Evolutionary conservation across 768 basidiomycete genomes (phyloP).

Genomic region (Brasilioporus rufonigricans): DNA sequence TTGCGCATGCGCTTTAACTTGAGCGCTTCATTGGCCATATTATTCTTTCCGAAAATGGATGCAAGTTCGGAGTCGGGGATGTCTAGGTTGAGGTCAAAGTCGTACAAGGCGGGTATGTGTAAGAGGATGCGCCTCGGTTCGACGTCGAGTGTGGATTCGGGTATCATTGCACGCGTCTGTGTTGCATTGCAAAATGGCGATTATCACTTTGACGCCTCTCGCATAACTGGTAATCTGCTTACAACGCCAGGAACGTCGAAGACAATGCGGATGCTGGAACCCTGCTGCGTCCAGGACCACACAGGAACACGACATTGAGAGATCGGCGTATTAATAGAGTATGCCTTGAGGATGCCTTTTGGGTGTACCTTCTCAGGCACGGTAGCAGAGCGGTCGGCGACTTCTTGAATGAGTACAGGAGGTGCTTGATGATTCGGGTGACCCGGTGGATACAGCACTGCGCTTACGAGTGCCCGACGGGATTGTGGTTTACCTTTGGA

Average conservation of each 20-base stretch:
- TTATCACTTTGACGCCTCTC: conserved; percentile 8
- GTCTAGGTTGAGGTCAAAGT: conserved; percentile 58
- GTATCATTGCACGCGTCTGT: conserved; percentile 48
- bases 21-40: conserved; percentile 33
- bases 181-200: background rate
- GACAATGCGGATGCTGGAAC: conserved; percentile 44
- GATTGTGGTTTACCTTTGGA: conserved; percentile 68
- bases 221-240: conserved; percentile 26
- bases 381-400: conserved; percentile 45
- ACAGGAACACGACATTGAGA: conserved; percentile 27
- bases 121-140: conserved; percentile 60
- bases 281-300: conserved; percentile 56
- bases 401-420: conserved; percentile 23
- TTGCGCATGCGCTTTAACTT: conserved; percentile 55
- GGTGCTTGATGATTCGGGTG: conserved; percentile 17
- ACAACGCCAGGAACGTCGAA: conserved; percentile 59
- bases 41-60: conserved; percentile 16
- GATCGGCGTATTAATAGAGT: background rate
- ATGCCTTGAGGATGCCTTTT: conserved; percentile 45
- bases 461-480: conserved; percentile 57
- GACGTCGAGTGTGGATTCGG: conserved; percentile 57
- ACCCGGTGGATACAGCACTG: conserved; percentile 35
- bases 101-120: conserved; percentile 43
- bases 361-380: conserved; percentile 20
- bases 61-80: conserved; percentile 54